phyloP scores from a whole-genome alignment of 2,329 filamentous ascomycete species.

The Ophiosphaerella narmari region DNA sequence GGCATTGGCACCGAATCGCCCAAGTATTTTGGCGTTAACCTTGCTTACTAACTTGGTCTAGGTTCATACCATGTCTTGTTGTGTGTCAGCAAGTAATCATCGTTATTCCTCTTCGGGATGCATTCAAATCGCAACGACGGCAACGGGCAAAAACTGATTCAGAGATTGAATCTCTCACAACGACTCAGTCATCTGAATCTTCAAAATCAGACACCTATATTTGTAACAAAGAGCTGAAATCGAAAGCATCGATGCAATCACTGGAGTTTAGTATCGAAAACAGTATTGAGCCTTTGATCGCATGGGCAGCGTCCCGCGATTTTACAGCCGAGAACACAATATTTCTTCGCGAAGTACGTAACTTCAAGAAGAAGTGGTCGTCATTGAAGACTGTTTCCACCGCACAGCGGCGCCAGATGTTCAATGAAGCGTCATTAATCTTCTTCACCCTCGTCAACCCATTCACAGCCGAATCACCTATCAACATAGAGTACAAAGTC shows the following conservation, averaged over 20 bases:
- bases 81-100: constrained; percentile 46
- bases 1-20: not conserved
- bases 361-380: constrained; percentile 44
- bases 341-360: constrained; percentile 46
- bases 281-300: constrained; percentile 42
- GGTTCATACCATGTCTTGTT: constrained; percentile 44
- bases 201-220: constrained; percentile 28
- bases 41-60: constrained; percentile 10
- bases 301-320: constrained; percentile 42
- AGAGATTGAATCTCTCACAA: constrained; percentile 34
- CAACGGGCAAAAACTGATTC: constrained; percentile 24
- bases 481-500: constrained; percentile 48
- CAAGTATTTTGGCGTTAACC: too few relatives aligned
- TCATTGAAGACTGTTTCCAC: constrained; percentile 32
- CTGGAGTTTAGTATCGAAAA: constrained; percentile 43
- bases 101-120: constrained; percentile 41
- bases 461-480: constrained; percentile 43
- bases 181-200: constrained; percentile 23
- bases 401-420: constrained; percentile 42
- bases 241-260: constrained; percentile 44
- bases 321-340: constrained; percentile 47
- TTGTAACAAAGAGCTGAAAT: constrained; percentile 35
- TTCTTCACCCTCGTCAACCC: constrained; percentile 46
- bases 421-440: constrained; percentile 44
- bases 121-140: constrained; percentile 24